phyloP scores from a whole-genome alignment of 306 rosid species.

The Gastrolobium villosum region DNA sequence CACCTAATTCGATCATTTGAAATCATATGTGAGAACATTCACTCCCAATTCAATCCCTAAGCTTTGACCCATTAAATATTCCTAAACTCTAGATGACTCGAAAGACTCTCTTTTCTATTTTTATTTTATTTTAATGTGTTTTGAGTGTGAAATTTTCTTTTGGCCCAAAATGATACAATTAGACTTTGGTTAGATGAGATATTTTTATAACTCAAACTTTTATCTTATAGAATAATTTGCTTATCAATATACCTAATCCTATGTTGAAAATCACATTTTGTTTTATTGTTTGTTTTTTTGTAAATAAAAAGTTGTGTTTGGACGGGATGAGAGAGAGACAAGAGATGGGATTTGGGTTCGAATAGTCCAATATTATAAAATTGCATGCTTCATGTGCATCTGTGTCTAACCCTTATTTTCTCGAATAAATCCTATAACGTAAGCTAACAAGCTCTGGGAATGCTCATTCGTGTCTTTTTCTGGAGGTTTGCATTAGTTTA shows the following conservation, averaged over 20 bases:
- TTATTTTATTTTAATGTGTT: neutral
- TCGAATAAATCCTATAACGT: conserved; percentile 62
- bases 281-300: neutral
- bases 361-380: conserved; percentile 49
- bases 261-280: no score
- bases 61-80: no score
- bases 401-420: conserved; percentile 54
- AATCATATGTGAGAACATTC: no score
- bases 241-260: no score
- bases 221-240: no score
- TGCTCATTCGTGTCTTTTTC: conserved; percentile 67
- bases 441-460: conserved; percentile 72
- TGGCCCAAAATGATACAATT: no score
- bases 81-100: no score
- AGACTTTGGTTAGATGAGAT: no score
- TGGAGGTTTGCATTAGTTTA: conserved; percentile 50
- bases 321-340: conserved; percentile 18
- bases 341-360: conserved; percentile 44
- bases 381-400: conserved; percentile 65
- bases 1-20: no score
- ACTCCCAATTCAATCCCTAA: no score
- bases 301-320: conserved; percentile 6
- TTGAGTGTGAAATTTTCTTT: no score
- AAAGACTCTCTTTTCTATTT: neutral
- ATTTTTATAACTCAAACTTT: no score